Evolutionary conservation across 768 basidiomycete species (phyloP).

Genomic region (Rhizopogon vesiculosus): DNA sequence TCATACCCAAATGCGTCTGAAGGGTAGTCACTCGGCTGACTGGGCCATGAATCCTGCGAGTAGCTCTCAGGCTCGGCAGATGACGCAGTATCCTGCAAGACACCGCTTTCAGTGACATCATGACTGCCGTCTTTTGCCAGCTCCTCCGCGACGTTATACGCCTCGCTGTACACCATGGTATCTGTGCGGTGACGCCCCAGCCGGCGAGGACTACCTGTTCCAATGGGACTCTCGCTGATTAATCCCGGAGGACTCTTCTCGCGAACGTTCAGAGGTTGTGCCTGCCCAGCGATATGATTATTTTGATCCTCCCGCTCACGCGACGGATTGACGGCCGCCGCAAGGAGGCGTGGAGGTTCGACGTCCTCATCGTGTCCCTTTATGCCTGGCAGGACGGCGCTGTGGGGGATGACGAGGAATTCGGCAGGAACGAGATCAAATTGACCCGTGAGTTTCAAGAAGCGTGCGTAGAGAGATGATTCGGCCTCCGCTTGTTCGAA

Average conservation of each 20-base stretch:
- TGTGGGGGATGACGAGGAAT: constrained; percentile 75
- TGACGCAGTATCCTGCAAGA: constrained; percentile 10
- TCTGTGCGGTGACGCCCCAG: constrained; percentile 59
- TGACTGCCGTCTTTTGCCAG: constrained; percentile 20
- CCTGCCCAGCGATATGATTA: constrained; percentile 3
- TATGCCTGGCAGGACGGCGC: constrained; percentile 27
- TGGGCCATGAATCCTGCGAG: constrained; percentile 7
- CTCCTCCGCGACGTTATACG: constrained; percentile 33
- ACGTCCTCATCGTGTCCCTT: constrained; percentile 25
- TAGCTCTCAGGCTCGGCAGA: constrained; percentile 9
- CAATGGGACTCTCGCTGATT: constrained; percentile 9
- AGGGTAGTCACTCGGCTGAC: not conserved
- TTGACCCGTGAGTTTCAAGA: constrained; percentile 74
- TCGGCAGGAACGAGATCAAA: constrained; percentile 81
- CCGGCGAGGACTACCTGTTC: constrained; percentile 37
- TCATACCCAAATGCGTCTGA: constrained; percentile 10
- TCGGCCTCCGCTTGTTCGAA: constrained; percentile 91
- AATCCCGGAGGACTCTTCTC: constrained; percentile 21
- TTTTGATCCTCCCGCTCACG: constrained; percentile 9
- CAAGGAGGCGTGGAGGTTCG: constrained; percentile 35
- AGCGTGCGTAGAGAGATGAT: constrained; percentile 85
- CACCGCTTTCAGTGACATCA: not conserved
- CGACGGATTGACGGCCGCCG: constrained; percentile 33
- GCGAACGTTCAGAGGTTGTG: constrained; percentile 6
- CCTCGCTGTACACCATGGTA: constrained; percentile 67